Base-by-base conservation (phyloP, 225 moss, liverwort and hornwort genomes). In the Neckera pumila region DNA sequence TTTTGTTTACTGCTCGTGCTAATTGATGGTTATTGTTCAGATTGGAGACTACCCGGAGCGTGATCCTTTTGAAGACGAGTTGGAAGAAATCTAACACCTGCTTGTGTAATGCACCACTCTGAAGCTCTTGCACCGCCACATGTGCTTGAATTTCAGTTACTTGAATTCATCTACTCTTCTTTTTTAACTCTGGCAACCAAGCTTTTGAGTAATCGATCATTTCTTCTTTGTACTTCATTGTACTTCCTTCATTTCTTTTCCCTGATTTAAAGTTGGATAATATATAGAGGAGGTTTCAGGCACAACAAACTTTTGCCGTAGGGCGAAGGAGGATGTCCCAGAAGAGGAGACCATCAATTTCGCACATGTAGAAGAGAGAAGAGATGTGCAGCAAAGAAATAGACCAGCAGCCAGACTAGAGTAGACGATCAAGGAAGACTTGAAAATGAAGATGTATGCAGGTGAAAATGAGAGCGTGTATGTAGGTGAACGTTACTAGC, bases 11-110 rank as follows among this genome's bases (percentile, higher is more conserved):
- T 81, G 56, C 33, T 71, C 6, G 33, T 84, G 53, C 53, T 71
- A 77, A 84, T 69, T 40, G 30, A 38, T 71, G 77, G 17, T 54
- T 9, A 25, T 83, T 91, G 27, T 91, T n/a, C 95, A 97, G 96
- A 80, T 94, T 89, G 98, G 97, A 93, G 95, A 98, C 75, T 98
- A 92, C 86, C 97, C 96, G 58, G 98, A 98, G 88, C 95, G 92
- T 30, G 98, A 98, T 90, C 95, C 95, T 38, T 98, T 98, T 87
- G 98, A 96, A 81, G 90, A 92, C 51, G 97, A 96, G 43, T 89
- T 90, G 43, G 94, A 94, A 89, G 94, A 94, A 84, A 93, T 94
- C 71, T 94, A 81, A 88, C 51, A 28, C 42, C 42, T 80, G 25
- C 51, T 7, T 45, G 80, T 75, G 72, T 67, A 31, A 10, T 43